Conservation (phyloP, 2,329 filamentous ascomycete species). For the Fusarium nematophilum region DNA sequence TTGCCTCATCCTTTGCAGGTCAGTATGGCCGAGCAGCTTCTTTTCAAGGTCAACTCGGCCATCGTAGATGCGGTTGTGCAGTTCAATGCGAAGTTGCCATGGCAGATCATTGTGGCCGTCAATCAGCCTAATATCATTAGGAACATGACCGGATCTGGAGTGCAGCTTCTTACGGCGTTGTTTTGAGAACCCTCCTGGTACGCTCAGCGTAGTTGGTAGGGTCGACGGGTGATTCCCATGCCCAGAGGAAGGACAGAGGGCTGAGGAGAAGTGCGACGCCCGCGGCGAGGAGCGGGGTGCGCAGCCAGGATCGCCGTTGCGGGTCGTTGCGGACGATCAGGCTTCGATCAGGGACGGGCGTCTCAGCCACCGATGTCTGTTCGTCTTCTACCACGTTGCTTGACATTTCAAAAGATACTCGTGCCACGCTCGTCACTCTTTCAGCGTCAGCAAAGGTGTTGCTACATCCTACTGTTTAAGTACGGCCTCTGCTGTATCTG, state of each 20-base stretch:
- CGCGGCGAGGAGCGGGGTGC: slow-evolving; percentile 4
- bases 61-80: slow-evolving; percentile 42
- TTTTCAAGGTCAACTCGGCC: slow-evolving; percentile 19
- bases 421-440: too few species aligned
- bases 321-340: too few species aligned
- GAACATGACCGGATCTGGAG: too few species aligned
- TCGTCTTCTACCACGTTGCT: too few species aligned
- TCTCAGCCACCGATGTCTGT: too few species aligned
- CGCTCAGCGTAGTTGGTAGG: slow-evolving; percentile 19
- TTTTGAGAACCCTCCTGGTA: slow-evolving; percentile 15
- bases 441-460: too few species aligned
- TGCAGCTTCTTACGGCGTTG: slow-evolving; percentile 13
- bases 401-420: too few species aligned
- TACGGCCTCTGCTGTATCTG: too few species aligned
- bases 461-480: too few species aligned
- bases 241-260: slow-evolving; percentile 11
- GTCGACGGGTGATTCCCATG: slow-evolving; percentile 8
- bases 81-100: slow-evolving; percentile 43
- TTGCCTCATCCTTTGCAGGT: slow-evolving; percentile 42
- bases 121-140: slow-evolving; percentile 31
- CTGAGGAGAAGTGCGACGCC: slow-evolving; percentile 9
- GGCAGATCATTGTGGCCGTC: slow-evolving; percentile 48
- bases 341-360: too few species aligned
- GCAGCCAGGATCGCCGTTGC: neutral
- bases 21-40: slow-evolving; percentile 41